These are phyloP conservation scores for Pterothamnion heteromorphum DNA, from an alignment of 31 red algal genomes.

Conservation along the genomic window DNA sequence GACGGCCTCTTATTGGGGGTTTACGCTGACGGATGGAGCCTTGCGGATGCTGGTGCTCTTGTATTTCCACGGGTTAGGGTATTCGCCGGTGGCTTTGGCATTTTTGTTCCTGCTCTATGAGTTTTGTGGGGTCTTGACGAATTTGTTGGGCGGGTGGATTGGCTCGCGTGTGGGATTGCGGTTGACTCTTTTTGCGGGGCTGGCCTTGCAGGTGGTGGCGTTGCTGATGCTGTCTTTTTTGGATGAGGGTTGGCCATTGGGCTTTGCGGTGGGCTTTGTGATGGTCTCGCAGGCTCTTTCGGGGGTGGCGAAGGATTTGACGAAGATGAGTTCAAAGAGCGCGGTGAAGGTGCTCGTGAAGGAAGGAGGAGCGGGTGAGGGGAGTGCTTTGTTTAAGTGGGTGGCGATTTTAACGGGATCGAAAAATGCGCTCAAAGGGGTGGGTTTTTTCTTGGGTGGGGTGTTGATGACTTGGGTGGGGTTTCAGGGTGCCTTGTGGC, in stretches of 20 bases:
- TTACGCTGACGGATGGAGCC: conserved; percentile 57
- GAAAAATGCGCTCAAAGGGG: conserved; percentile 58
- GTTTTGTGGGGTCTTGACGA: conserved; percentile 47
- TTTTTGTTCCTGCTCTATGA: conserved; percentile 50
- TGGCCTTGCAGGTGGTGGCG: neutral
- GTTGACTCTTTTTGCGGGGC: conserved; percentile 34
- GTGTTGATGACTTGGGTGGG: conserved; percentile 39
- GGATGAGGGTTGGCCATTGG: neutral
- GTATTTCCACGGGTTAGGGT: conserved; percentile 43
- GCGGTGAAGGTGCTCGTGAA: conserved; percentile 24
- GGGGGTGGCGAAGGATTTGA: conserved; percentile 54
- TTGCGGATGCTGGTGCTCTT: conserved; percentile 62
- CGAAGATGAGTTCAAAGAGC: conserved; percentile 49
- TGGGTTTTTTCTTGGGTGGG: conserved; percentile 47
- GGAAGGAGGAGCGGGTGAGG: neutral
- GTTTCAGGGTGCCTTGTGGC: neutral
- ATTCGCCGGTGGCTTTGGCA: neutral
- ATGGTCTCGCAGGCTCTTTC: conserved; percentile 38
- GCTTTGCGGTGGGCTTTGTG: conserved; percentile 35
- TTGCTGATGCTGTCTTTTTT: neutral
- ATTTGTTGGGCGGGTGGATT: conserved; percentile 48
- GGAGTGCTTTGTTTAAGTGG: conserved; percentile 3
- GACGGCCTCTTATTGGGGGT: conserved; percentile 33
- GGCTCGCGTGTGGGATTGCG: conserved; percentile 16
- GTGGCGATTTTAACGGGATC: conserved; percentile 50